A percentile compares a stretch with the other conserved stretches of the same genome.
Evolutionary conservation across 2,329 filamentous ascomycete genomes (phyloP).

Genomic region (Aspergillus aculeatus): DNA sequence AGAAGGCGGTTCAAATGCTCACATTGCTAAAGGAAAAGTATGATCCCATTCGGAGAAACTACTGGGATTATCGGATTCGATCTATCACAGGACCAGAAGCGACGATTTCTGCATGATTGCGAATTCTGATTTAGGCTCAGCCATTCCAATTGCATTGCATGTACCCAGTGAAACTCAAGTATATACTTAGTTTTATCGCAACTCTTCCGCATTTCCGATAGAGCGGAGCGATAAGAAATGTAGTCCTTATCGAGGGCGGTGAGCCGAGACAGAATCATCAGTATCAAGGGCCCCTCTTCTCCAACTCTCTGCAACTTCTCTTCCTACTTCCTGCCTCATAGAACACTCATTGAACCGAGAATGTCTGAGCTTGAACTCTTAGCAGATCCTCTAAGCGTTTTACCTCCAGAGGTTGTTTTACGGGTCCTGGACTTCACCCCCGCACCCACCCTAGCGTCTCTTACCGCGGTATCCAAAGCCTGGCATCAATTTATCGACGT

Average conservation of each 20-base stretch:
- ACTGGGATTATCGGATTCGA: conserved; percentile 78
- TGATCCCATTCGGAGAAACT: conserved; percentile 86
- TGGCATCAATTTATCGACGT: conserved; percentile 47
- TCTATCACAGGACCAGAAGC: conserved; percentile 37
- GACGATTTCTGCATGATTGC: conserved; percentile 19
- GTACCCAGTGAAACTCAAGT: neutral
- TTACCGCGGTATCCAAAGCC: conserved; percentile 35
- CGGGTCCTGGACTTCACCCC: conserved; percentile 42
- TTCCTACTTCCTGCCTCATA: neutral
- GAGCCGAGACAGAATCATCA: neutral
- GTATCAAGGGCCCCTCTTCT: neutral
- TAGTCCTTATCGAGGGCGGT: neutral
- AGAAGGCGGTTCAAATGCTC: conserved; percentile 67
- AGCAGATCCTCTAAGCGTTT: conserved; percentile 28
- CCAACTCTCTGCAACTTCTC: neutral
- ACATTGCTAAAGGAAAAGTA: conserved; percentile 76
- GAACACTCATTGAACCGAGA: neutral
- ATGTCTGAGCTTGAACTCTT: neutral
- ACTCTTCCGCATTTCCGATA: no score
- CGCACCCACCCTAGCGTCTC: conserved; percentile 34
- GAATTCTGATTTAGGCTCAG: neutral
- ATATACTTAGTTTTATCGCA: neutral
- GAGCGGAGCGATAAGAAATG: neutral
- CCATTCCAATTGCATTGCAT: neutral
- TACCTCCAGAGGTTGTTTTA: conserved; percentile 44